Percentiles rank a stretch among this genome's conserved stretches.
Evolutionary conservation across 331 rosid species (phyloP).

Genomic region (Quercus tomentella): DNA sequence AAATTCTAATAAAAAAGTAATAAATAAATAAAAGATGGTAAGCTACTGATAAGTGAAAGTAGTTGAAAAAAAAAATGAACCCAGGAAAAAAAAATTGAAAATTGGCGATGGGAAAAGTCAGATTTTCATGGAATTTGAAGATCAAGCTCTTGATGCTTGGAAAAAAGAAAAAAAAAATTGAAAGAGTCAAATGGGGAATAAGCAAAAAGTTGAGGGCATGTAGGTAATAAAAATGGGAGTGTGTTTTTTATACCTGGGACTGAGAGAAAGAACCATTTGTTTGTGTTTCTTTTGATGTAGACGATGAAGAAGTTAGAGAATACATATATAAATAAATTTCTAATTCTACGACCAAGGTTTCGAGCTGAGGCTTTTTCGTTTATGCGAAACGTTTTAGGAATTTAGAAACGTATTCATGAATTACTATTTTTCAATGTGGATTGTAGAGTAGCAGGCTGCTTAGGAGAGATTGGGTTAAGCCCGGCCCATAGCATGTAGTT

Average conservation of each 20-base stretch:
- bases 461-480: no score
- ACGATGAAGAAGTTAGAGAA: neutral
- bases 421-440: no score
- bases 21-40: neutral
- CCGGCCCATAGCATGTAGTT: no score
- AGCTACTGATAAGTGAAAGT: neutral
- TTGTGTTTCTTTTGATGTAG: neutral
- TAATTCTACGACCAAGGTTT: no score
- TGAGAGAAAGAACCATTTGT: neutral
- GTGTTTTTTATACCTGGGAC: neutral
- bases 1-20: slow-evolving; percentile 10
- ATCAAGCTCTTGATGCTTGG: slow-evolving; percentile 3
- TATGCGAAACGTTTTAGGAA: neutral
- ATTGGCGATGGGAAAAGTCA: neutral
- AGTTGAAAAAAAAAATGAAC: neutral
- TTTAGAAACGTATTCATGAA: neutral
- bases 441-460: no score
- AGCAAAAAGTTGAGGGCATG: neutral
- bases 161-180: neutral
- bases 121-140: neutral
- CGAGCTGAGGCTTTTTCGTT: neutral
- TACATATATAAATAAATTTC: no score
- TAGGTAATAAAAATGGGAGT: neutral
- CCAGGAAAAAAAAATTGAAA: neutral
- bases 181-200: neutral